Conservation (phyloP, 2,329 filamentous ascomycete species). For the Chaetomiaceae sp. region DNA sequence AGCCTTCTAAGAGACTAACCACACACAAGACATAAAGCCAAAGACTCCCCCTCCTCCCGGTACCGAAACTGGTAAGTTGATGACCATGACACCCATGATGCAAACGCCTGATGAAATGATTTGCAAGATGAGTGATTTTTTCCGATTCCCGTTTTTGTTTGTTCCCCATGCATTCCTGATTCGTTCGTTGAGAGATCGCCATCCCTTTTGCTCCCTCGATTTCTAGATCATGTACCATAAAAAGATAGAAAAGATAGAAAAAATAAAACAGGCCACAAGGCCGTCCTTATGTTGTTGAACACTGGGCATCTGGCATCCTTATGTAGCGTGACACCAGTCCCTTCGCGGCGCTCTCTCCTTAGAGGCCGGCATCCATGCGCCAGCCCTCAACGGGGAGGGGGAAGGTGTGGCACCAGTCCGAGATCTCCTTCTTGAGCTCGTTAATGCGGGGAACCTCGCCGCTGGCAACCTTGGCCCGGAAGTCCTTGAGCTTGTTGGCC, state of each 20-base stretch:
- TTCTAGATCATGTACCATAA: conserved; percentile 11
- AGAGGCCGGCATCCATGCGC: conserved; percentile 57
- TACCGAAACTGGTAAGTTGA: conserved; percentile 27
- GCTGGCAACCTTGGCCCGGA: conserved; percentile 83
- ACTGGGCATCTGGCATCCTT: background rate
- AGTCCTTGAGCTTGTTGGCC: conserved; percentile 99
- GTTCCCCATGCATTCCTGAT: conserved; percentile 22
- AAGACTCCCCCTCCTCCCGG: conserved; percentile 24
- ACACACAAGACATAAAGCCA: conserved; percentile 24
- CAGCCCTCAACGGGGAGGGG: conserved; percentile 81
- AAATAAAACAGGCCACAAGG: conserved; percentile 7
- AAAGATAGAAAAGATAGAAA: conserved; percentile 9
- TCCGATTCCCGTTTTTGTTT: conserved; percentile 22
- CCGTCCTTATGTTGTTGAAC: conserved; percentile 22
- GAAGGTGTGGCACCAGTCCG: conserved; percentile 81
- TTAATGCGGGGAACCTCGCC: conserved; percentile 79
- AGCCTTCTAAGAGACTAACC: conserved; percentile 22
- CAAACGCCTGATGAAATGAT: conserved; percentile 36
- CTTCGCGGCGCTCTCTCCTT: conserved; percentile 30
- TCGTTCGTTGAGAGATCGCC: conserved; percentile 28
- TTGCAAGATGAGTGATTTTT: conserved; percentile 26
- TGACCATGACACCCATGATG: conserved; percentile 26
- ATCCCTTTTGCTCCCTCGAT: conserved; percentile 8
- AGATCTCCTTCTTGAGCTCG: conserved; percentile 82
- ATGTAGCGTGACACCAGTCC: background rate